Percentiles rank a stretch among this genome's conserved stretches.
phyloP scores from a whole-genome alignment of 1,139 yeast species.

The Chernovozyma sophiae-reginae region DNA sequence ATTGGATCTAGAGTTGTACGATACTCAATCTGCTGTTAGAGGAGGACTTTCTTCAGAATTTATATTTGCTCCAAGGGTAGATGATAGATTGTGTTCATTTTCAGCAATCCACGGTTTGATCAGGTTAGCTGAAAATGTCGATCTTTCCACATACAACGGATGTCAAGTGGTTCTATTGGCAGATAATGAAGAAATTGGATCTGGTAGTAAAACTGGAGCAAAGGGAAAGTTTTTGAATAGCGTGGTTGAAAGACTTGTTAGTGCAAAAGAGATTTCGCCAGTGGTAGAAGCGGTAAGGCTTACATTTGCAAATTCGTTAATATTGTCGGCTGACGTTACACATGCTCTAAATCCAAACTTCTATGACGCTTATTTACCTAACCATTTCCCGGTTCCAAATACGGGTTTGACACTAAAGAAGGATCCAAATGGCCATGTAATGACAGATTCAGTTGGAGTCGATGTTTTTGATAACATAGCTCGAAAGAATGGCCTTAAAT shows the following conservation, averaged over 20 bases:
- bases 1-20: slow-evolving; percentile 40
- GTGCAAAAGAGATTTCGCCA: slow-evolving; percentile 12
- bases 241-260: slow-evolving; percentile 12
- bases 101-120: slow-evolving; percentile 36
- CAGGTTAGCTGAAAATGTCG: slow-evolving; percentile 16
- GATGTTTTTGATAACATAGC: slow-evolving; percentile 32
- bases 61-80: slow-evolving; percentile 41
- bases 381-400: slow-evolving; percentile 41
- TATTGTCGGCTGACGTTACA: slow-evolving; percentile 45
- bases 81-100: slow-evolving; percentile 43
- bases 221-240: slow-evolving; percentile 27
- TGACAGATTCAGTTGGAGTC: slow-evolving; percentile 40
- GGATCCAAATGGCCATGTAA: slow-evolving; percentile 41
- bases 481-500: slow-evolving; percentile 19
- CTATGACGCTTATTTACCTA: slow-evolving; percentile 29
- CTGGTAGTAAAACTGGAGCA: slow-evolving; percentile 41
- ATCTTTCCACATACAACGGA: slow-evolving; percentile 20
- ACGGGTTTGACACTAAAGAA: slow-evolving; percentile 37
- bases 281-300: slow-evolving; percentile 21
- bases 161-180: slow-evolving; percentile 36
- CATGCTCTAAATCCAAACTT: slow-evolving; percentile 47
- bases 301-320: slow-evolving; percentile 32
- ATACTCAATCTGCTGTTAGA: slow-evolving; percentile 36
- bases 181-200: slow-evolving; percentile 45
- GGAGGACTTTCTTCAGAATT: slow-evolving; percentile 42